Evolutionary conservation across 2,329 filamentous ascomycete species (phyloP), one percentile per base, ranked within the genome.

Genomic region (Chrysoporthe puriensis): DNA sequence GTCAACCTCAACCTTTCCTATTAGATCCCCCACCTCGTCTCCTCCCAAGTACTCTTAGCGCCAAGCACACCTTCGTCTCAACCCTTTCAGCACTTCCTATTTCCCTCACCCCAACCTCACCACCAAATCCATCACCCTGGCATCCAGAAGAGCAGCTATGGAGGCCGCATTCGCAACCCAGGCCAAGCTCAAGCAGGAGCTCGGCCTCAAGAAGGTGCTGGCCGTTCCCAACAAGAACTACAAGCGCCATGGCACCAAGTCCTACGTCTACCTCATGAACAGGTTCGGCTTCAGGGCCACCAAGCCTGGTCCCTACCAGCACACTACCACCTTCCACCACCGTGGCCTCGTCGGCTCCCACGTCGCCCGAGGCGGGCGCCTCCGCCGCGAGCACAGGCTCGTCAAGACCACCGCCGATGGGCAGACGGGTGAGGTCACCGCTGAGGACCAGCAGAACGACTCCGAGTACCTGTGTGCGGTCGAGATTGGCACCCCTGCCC

Each of bases 381-480:
- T 80, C 26, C 80, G 78, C 57, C 76, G 83, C 66, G 79, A 81
- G 59, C 80, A 82, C 70, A 76, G 81, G n/a, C 78, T 90, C 34
- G 78, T 78, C 71, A 83, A 85, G 75, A 73, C 61, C 74, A 77
- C 59, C 73, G 77, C 76, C 18, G 69, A 66, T 4, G 63, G 64
- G 8, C 50, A 83, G 54, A 73, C 76, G n/a, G 83, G 82, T 2
- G 78, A 86, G 50, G 85, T 90, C 40, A 79, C 83, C 6, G 85
- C 86, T 6, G 83, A 90, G 34, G 90, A 92, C 74, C 82, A 87
- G 64, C 87, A 92, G 77, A 90, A 91, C 72, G 90, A 92, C 70
- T 80, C 85, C 6, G 78, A 86, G 78, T 91, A 92, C 74, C 83
- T 92, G 32, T 89, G 85, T 60, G 82, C 86, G 42, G 86, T 92